phyloP scores from a whole-genome alignment of 768 basidiomycete species.

The Naganishia vishniacii region DNA sequence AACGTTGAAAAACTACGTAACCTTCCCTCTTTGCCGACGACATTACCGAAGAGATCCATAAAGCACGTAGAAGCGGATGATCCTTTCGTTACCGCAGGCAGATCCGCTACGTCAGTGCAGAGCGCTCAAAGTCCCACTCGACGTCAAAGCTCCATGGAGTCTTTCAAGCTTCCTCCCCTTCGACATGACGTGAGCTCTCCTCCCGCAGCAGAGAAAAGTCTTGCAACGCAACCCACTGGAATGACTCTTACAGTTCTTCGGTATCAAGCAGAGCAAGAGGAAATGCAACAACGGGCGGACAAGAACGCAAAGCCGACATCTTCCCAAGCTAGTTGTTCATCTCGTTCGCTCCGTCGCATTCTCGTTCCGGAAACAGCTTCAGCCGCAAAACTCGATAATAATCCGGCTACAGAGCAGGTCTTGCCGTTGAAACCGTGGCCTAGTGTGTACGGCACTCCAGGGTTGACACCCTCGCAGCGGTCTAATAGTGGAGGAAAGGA shows the following conservation, averaged over 20 bases:
- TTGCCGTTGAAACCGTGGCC: neutral
- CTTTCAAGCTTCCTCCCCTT: neutral
- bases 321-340: neutral
- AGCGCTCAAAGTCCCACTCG: neutral
- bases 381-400: neutral
- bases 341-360: neutral
- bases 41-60: neutral
- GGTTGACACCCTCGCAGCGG: neutral
- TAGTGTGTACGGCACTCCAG: neutral
- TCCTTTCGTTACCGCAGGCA: neutral
- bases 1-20: neutral
- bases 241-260: neutral
- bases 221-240: neutral
- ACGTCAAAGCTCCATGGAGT: neutral
- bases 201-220: neutral
- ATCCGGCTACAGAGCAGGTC: neutral
- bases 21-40: neutral
- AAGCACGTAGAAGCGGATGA: neutral
- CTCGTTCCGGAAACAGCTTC: conserved; percentile 7
- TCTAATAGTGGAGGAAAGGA: neutral
- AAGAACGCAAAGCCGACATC: neutral
- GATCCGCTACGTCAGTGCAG: too few relatives aligned
- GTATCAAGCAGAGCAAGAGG: neutral
- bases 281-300: neutral
- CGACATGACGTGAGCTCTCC: neutral